Conservation (phyloP, 495 filamentous ascomycete genomes). For the Penicillium robsamsonii region DNA sequence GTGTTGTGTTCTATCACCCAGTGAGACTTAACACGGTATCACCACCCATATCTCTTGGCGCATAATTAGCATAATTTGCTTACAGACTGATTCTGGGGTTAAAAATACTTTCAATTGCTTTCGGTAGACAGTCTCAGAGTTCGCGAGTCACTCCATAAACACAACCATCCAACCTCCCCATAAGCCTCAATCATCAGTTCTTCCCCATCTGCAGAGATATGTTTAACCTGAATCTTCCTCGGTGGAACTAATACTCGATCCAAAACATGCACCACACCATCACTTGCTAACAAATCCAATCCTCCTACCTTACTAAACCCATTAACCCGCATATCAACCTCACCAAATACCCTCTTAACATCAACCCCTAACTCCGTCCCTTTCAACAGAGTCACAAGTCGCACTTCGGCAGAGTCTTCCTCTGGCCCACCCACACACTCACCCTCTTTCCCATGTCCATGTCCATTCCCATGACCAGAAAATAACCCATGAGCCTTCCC, state of each 20-base stretch:
- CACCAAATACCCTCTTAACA: constrained; percentile 59
- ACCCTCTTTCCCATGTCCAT: constrained; percentile 20
- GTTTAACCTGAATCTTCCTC: constrained; percentile 43
- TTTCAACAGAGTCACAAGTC: constrained; percentile 64
- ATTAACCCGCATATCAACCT: constrained; percentile 68
- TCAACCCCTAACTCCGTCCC: constrained; percentile 62
- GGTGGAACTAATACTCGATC: constrained; percentile 72
- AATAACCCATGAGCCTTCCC: constrained; percentile 17
- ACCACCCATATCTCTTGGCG: too few relatives aligned
- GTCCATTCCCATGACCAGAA: constrained; percentile 10
- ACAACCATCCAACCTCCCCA: constrained; percentile 51
- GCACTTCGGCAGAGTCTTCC: constrained; percentile 47
- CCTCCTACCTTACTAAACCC: constrained; percentile 58
- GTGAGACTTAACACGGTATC: too few relatives aligned
- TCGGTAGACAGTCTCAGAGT: constrained; percentile 5
- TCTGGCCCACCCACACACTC: constrained; percentile 26
- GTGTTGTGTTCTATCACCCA: too few relatives aligned
- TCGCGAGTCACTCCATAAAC: constrained; percentile 25
- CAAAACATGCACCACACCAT: constrained; percentile 78
- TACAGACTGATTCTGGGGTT: too few relatives aligned
- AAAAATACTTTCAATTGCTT: too few relatives aligned
- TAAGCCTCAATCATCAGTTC: constrained; percentile 57
- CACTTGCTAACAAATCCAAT: constrained; percentile 63
- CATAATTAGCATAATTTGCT: too few relatives aligned
- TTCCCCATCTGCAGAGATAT: constrained; percentile 42